Base-by-base conservation (phyloP, 305 asterid species). In the Fraxinus paxiana region DNA sequence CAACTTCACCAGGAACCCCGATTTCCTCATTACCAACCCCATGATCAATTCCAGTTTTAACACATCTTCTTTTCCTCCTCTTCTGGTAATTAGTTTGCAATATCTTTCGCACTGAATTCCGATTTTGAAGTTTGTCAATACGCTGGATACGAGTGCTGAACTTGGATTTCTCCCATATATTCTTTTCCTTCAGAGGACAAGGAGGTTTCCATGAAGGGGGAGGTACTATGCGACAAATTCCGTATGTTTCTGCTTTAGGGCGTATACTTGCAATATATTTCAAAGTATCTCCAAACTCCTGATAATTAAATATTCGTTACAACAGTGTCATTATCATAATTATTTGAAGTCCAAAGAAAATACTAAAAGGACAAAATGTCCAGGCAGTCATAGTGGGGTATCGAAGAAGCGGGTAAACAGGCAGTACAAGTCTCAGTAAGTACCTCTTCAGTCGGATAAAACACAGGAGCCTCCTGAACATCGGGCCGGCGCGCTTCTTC, bases 191-290 rank as follows among this genome's bases (percentile, higher is more conserved):
- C 43, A 93, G 84, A 75, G 92, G 94, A 71, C 93, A 93, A 67
- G 95, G 97, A 83, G 97, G 94, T 86, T 89, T 93, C 97, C 97
- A 93, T 48, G 97, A 92, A 59, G 93, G 87, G 76, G 97, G 97
- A 67, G 97, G 95, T 63, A 93, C 95, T 73, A 93, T 93, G 81
- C 97, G 97, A 85, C 97, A 93, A 81, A 93, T 93, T 35, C 97
- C 97, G 82, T 91, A 91, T 26, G 56, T 65, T 88, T 93, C 97
- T 85, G 97, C 97, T 87, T 88, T 82, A 9, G 88, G 12, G n/a
- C 97, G 94, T 82, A 93, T 92, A 72, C 94, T 91, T 59, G 92
- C 88, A 70, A 93, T 92, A 87, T 90, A 93, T 30, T 89, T 89
- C 80, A 93, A 82, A 79, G 97, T 90, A 79, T 93, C 95, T 87